Evolutionary conservation across 116 monocot species (phyloP).

Genomic region (Phalaenopsis hybrid): DNA sequence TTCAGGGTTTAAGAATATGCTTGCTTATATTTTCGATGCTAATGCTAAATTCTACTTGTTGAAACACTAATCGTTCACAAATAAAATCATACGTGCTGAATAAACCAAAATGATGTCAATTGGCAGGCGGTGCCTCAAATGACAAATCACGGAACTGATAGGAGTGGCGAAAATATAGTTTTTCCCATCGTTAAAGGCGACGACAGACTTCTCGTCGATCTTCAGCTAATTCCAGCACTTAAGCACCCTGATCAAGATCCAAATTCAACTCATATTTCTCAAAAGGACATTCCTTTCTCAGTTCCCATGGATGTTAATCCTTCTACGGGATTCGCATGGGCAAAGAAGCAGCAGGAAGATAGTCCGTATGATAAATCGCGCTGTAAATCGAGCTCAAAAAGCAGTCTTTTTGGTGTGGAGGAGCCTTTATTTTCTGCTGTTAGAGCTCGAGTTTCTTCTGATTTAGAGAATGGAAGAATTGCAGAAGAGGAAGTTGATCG

Average conservation of each 20-base stretch:
- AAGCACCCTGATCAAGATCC: conserved; percentile 22
- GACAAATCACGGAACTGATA: conserved; percentile 16
- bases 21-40: too few relatives aligned
- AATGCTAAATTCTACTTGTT: not conserved
- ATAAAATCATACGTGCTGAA: not conserved
- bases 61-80: not conserved
- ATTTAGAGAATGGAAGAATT: conserved; percentile 14
- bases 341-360: conserved; percentile 49
- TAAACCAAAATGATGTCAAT: not conserved
- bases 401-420: conserved; percentile 12
- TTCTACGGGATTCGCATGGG: conserved; percentile 88
- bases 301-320: conserved; percentile 59
- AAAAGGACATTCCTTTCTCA: conserved; percentile 47
- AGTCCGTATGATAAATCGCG: conserved; percentile 11
- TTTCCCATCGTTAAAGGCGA: conserved; percentile 30
- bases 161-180: conserved; percentile 18
- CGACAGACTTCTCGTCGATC: conserved; percentile 40
- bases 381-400: conserved; percentile 41
- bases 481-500: conserved; percentile 5
- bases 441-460: conserved; percentile 19
- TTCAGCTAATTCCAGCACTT: conserved; percentile 37
- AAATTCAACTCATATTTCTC: conserved; percentile 22
- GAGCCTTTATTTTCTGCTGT: conserved; percentile 7
- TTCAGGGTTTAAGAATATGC: too few relatives aligned
- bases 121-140: conserved; percentile 29